Evolutionary conservation across 495 filamentous ascomycete genomes (phyloP), one percentile per base, ranked within the genome.

Genomic region (Achaetomiella virescens): DNA sequence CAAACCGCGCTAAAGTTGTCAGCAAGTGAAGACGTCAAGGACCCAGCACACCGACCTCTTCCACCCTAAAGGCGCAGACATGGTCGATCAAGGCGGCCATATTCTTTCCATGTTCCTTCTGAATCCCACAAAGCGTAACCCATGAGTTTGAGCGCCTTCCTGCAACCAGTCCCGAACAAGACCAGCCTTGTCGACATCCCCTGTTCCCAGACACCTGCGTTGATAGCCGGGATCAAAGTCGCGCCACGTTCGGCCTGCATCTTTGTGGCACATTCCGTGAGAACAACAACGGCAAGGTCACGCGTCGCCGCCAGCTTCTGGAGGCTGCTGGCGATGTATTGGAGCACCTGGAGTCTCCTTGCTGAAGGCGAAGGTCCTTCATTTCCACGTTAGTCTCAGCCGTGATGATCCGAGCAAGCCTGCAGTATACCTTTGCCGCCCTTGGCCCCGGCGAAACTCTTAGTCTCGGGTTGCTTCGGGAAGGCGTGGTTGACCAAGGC

Each of bases 401-500:
- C 37, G 12, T 14, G 20, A 21, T 12, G 18, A 31, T 57, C 7
- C 7, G 17, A 33, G 5, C 20, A 18, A 24, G 5, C 38, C 22
- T 3, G 21, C 22, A 43, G 48, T 62, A 37, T 24, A 68, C 63
- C 57, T 65, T 62, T 69, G 18, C 27, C 60, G 8, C 58, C 46
- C 52, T 61, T 64, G 33, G 60, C 38, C 47, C 68, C 66, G 8
- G 21, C 54, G 15, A 37, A 22, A 3, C 38, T 38, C 38, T 60
- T 65, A 18, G 55, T 60, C 18, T 61, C 67, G 25, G 59, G 61
- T 5, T 55, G 67, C 53, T 64, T 74, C 9, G 84, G 85, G 51
- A 91, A 91, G 38, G 90, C 85, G 47, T 84, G 76, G 50, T 84
- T 83, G 58, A 93, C 76, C n/a, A 87, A 73, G 14, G 81, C 82